Conservation (phyloP, 208 protist species). For the Crithidia acanthocephali region DNA sequence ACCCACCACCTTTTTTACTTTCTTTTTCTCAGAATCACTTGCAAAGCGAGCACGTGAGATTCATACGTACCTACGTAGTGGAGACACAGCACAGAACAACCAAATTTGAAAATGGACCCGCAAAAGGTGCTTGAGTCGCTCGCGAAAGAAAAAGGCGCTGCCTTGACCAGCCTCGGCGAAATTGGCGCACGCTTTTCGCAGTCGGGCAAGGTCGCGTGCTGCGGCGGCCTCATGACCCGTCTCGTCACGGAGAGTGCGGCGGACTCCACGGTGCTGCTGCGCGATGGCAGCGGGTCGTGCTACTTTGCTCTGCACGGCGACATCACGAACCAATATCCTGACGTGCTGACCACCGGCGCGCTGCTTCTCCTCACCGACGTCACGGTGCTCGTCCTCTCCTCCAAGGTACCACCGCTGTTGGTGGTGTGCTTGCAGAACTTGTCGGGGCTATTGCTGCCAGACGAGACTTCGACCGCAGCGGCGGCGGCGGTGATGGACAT, state of each 20-base stretch:
- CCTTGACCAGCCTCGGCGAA: slow-evolving; percentile 55
- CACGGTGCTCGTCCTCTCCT: slow-evolving; percentile 54
- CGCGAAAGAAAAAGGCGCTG: slow-evolving; percentile 42
- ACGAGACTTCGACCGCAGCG: slow-evolving; percentile 26
- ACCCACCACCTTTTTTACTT: no score
- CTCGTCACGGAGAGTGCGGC: slow-evolving; percentile 77
- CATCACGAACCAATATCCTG: slow-evolving; percentile 73
- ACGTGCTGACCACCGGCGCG: slow-evolving; percentile 65
- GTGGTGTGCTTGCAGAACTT: slow-evolving; percentile 83
- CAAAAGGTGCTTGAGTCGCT: slow-evolving; percentile 60
- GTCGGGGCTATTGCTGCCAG: slow-evolving; percentile 70
- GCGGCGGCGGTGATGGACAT: background rate
- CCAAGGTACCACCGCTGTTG: slow-evolving; percentile 71
- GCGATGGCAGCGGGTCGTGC: slow-evolving; percentile 62
- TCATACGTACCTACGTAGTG: no score
- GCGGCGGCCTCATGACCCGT: slow-evolving; percentile 71
- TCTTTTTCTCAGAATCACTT: no score
- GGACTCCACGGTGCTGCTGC: slow-evolving; percentile 80
- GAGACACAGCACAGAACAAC: no score
- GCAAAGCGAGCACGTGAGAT: no score
- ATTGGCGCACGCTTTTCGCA: slow-evolving; percentile 32
- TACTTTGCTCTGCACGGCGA: slow-evolving; percentile 82
- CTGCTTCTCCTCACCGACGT: slow-evolving; percentile 75
- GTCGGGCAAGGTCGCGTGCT: slow-evolving; percentile 78
- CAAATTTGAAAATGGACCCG: slow-evolving; percentile 52